phyloP scores from a whole-genome alignment of 768 basidiomycete genomes.

The Psilocybe tampanensis region DNA sequence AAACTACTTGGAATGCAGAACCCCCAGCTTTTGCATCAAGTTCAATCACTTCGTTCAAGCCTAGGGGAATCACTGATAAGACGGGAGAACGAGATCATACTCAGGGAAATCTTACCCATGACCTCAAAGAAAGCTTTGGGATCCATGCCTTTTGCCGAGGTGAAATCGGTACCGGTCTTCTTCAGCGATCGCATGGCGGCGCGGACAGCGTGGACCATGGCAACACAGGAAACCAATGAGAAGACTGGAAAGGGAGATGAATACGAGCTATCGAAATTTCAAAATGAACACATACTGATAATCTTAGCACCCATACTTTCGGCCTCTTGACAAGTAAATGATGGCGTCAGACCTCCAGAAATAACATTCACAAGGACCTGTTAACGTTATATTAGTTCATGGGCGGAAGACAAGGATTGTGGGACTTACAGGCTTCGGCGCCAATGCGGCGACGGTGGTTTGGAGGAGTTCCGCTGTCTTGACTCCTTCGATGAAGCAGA shows the following conservation, averaged over 20 bases:
- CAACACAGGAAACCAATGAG: conserved; percentile 76
- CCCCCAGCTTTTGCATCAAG: conserved; percentile 63
- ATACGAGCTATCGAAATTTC: neutral
- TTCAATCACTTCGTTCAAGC: conserved; percentile 53
- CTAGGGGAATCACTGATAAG: conserved; percentile 24
- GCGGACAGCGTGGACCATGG: conserved; percentile 75
- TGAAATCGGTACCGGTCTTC: conserved; percentile 78
- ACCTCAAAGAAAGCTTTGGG: conserved; percentile 79
- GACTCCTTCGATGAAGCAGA: conserved; percentile 84
- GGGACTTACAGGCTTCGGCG: conserved; percentile 64
- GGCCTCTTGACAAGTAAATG: conserved; percentile 70
- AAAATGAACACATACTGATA: conserved; percentile 55
- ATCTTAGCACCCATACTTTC: conserved; percentile 75
- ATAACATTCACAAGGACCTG: conserved; percentile 80
- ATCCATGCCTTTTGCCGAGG: conserved; percentile 66
- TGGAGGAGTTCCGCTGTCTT: conserved; percentile 66
- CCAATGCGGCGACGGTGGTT: conserved; percentile 65
- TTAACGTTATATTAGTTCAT: neutral
- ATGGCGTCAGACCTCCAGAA: conserved; percentile 76
- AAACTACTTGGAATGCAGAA: conserved; percentile 56
- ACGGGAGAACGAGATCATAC: neutral
- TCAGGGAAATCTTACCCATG: conserved; percentile 51
- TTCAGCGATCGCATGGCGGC: conserved; percentile 77
- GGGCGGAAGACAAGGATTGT: neutral
- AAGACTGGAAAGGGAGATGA: conserved; percentile 50